phyloP scores from a whole-genome alignment of 352 stramenopile species.

The Globisporangium echinulatum region DNA sequence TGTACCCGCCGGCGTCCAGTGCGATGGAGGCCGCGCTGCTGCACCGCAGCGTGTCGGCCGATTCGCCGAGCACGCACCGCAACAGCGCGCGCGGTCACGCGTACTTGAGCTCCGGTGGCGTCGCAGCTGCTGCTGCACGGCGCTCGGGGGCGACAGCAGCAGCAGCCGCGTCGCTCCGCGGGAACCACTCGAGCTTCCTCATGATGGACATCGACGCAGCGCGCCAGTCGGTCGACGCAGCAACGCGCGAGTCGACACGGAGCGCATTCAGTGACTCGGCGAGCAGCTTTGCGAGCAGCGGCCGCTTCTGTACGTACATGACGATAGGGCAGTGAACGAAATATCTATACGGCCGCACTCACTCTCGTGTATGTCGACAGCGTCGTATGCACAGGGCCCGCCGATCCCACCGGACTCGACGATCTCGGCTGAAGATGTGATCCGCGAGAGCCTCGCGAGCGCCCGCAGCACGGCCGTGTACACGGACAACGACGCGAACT shows the following conservation, averaged over 20 bases:
- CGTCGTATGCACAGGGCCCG: slow-evolving; percentile 51
- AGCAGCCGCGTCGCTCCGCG: neutral
- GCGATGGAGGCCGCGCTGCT: slow-evolving; percentile 27
- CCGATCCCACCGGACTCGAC: slow-evolving; percentile 73
- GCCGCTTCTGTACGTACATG: slow-evolving; percentile 36
- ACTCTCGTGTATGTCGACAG: slow-evolving; percentile 10
- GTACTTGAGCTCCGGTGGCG: slow-evolving; percentile 12
- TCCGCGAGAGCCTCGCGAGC: slow-evolving; percentile 80
- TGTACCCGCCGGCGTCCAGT: slow-evolving; percentile 5
- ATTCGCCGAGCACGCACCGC: slow-evolving; percentile 17
- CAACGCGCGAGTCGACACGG: slow-evolving; percentile 24
- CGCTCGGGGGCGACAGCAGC: slow-evolving; percentile 3
- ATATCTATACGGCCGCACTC: neutral
- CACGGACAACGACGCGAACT: slow-evolving; percentile 51
- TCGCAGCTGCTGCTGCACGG: slow-evolving; percentile 17
- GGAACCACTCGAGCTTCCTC: slow-evolving; percentile 28
- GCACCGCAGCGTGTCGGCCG: slow-evolving; percentile 28
- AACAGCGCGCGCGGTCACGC: slow-evolving; percentile 27
- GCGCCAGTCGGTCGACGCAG: slow-evolving; percentile 30
- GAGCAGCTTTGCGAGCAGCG: slow-evolving; percentile 18
- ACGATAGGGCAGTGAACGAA: neutral
- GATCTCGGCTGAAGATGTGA: slow-evolving; percentile 83
- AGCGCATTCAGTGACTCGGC: slow-evolving; percentile 44
- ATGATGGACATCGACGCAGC: slow-evolving; percentile 51
- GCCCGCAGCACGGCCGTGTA: slow-evolving; percentile 64